These are phyloP conservation scores for Aspergillus sp. DNA, from an alignment of 2,329 filamentous ascomycete genomes.

Conservation along the genomic window DNA sequence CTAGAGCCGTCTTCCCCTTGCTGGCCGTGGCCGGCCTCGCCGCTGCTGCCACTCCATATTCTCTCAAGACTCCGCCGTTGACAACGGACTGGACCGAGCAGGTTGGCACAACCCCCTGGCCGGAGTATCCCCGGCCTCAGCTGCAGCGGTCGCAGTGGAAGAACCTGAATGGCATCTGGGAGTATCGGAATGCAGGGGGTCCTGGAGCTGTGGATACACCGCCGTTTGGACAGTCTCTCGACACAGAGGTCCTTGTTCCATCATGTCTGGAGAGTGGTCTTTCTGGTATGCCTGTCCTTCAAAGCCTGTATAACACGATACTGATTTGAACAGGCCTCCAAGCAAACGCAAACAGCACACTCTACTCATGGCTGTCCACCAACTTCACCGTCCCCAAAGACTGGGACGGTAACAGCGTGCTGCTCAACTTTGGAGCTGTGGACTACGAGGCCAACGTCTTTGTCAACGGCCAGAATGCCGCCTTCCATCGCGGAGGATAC, in stretches of 20 bases:
- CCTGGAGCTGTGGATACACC: slow-evolving; percentile 42
- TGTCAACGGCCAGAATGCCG: slow-evolving; percentile 55
- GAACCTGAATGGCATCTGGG: slow-evolving; percentile 52
- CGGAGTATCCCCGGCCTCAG: slow-evolving; percentile 50
- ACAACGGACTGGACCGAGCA: slow-evolving; percentile 48
- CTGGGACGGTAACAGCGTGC: slow-evolving; percentile 42
- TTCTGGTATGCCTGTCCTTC: slow-evolving; percentile 38
- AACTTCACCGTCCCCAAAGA: slow-evolving; percentile 47
- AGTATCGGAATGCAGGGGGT: slow-evolving; percentile 42
- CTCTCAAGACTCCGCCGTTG: slow-evolving; percentile 41
- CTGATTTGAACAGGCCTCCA: slow-evolving; percentile 34
- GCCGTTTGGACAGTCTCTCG: slow-evolving; percentile 45
- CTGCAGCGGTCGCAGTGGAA: slow-evolving; percentile 49
- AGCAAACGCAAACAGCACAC: neutral
- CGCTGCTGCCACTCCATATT: slow-evolving; percentile 30
- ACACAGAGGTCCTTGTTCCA: slow-evolving; percentile 50
- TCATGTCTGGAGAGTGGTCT: slow-evolving; percentile 57
- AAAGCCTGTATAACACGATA: too few species aligned
- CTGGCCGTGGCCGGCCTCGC: slow-evolving; percentile 7
- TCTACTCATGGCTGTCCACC: slow-evolving; percentile 52
- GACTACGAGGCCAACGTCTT: slow-evolving; percentile 57
- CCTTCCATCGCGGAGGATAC: slow-evolving; percentile 61
- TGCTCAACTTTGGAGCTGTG: slow-evolving; percentile 53
- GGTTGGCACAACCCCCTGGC: slow-evolving; percentile 51
- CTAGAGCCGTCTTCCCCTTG: neutral